phyloP scores from a whole-genome alignment of 192 early-diverging fungal genomes.

The Backusella australiensis region DNA sequence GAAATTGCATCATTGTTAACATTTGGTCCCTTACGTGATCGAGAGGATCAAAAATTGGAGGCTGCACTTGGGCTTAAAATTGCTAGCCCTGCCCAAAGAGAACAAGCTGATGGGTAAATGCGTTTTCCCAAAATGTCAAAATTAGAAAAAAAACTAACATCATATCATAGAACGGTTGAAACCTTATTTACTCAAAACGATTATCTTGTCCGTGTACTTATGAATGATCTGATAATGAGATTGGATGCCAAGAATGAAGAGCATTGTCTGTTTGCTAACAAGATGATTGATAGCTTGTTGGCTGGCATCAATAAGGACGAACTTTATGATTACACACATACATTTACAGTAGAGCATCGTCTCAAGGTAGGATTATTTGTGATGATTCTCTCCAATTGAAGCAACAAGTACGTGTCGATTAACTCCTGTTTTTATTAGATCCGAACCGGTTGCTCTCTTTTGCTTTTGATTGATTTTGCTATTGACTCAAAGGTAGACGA shows the following conservation, averaged over 20 bases:
- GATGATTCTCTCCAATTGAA: no score
- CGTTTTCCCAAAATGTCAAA: background rate
- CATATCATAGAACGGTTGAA: constrained; percentile 23
- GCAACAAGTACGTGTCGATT: background rate
- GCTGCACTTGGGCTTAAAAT: constrained; percentile 41
- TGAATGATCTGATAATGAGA: constrained; percentile 43
- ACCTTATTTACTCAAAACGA: constrained; percentile 39
- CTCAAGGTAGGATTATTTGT: constrained; percentile 19
- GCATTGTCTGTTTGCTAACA: constrained; percentile 34
- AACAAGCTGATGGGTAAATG: constrained; percentile 28
- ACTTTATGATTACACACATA: constrained; percentile 20
- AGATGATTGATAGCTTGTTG: constrained; percentile 16
- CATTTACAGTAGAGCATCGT: constrained; percentile 21
- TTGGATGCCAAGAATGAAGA: constrained; percentile 26
- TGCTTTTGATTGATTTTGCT: constrained; percentile 45
- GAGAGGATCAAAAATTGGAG: constrained; percentile 52
- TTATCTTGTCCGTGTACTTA: constrained; percentile 49
- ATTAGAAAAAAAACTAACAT: background rate
- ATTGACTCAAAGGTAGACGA: constrained; percentile 3
- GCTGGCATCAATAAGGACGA: background rate
- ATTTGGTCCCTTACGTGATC: constrained; percentile 51
- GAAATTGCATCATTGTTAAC: constrained; percentile 36
- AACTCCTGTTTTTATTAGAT: constrained; percentile 21
- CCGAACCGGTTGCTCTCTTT: constrained; percentile 44
- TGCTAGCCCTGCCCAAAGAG: background rate